Percentiles rank a stretch among this genome's conserved stretches.
Conservation (phyloP, 257 asterid genomes). For the Buddleja alternifolia region DNA sequence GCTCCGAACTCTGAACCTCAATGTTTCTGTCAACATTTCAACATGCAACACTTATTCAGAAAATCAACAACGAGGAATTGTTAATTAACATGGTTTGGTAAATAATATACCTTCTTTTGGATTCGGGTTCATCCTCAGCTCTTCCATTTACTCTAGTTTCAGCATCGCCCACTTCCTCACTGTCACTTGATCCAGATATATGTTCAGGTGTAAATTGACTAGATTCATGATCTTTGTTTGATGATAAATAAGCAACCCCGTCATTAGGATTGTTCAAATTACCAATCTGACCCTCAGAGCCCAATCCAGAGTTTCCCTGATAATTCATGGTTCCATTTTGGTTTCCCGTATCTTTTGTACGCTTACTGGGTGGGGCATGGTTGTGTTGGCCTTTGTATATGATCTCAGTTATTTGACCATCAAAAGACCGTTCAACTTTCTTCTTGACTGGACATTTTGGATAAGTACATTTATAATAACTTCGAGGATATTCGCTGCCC, state of each 20-base stretch:
- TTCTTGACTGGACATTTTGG: conserved; percentile 78
- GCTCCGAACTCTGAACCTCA: conserved; percentile 50
- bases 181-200: conserved; percentile 56
- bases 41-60: conserved; percentile 8
- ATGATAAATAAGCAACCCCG: conserved; percentile 36
- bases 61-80: neutral
- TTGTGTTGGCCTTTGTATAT: conserved; percentile 76
- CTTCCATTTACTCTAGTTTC: conserved; percentile 51
- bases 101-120: conserved; percentile 57
- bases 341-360: conserved; percentile 33
- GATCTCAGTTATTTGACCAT: conserved; percentile 79
- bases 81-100: too few relatives aligned
- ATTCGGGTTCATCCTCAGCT: conserved; percentile 56
- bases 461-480: conserved; percentile 82
- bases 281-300: conserved; percentile 37
- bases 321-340: conserved; percentile 71
- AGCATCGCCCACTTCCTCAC: conserved; percentile 66
- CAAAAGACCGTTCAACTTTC: conserved; percentile 66
- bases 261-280: conserved; percentile 37
- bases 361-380: conserved; percentile 44
- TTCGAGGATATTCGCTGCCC: conserved; percentile 90
- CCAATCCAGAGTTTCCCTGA: conserved; percentile 69
- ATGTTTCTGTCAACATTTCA: conserved; percentile 37
- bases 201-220: conserved; percentile 53
- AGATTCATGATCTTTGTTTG: conserved; percentile 51